These are phyloP conservation scores for Alternaria longipes DNA, from an alignment of 2,329 filamentous ascomycete genomes.

Conservation along the genomic window DNA sequence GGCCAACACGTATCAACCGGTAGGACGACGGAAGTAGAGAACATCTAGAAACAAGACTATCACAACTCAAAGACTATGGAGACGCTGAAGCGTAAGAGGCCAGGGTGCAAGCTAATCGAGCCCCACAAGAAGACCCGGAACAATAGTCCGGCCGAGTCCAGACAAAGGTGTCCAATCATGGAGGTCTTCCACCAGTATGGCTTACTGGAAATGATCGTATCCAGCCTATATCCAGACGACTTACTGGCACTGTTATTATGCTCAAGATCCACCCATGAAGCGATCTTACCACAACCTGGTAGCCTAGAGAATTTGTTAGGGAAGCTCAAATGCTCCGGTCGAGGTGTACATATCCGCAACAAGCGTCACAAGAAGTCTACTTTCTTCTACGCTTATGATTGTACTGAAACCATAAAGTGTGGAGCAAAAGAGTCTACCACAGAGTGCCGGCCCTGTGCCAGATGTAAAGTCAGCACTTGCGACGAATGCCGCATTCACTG, in stretches of 20 bases:
- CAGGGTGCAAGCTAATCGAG: constrained; percentile 10
- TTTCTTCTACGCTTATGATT: constrained; percentile 34
- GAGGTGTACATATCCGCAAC: constrained; percentile 35
- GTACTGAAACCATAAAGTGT: constrained; percentile 37
- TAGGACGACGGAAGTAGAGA: background rate
- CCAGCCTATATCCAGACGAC: constrained; percentile 37
- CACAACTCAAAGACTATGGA: background rate
- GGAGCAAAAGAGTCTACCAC: constrained; percentile 19
- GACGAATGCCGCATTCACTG: constrained; percentile 49
- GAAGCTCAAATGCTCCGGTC: constrained; percentile 40
- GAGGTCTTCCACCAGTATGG: constrained; percentile 40
- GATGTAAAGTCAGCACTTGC: constrained; percentile 44
- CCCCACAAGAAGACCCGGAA: constrained; percentile 21
- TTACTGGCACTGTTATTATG: constrained; percentile 40
- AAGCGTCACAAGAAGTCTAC: constrained; percentile 33
- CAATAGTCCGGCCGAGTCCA: background rate
- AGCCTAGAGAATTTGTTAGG: constrained; percentile 40
- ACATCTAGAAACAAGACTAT: background rate
- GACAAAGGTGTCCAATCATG: constrained; percentile 26
- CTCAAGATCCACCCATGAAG: constrained; percentile 36
- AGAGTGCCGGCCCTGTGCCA: constrained; percentile 36
- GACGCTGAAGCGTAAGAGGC: constrained; percentile 35
- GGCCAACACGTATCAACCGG: background rate
- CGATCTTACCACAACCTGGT: constrained; percentile 33
- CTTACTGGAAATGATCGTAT: constrained; percentile 36